Evolutionary conservation across 805 yeast species (phyloP).

Genomic region (Metschnikowia lunata): DNA sequence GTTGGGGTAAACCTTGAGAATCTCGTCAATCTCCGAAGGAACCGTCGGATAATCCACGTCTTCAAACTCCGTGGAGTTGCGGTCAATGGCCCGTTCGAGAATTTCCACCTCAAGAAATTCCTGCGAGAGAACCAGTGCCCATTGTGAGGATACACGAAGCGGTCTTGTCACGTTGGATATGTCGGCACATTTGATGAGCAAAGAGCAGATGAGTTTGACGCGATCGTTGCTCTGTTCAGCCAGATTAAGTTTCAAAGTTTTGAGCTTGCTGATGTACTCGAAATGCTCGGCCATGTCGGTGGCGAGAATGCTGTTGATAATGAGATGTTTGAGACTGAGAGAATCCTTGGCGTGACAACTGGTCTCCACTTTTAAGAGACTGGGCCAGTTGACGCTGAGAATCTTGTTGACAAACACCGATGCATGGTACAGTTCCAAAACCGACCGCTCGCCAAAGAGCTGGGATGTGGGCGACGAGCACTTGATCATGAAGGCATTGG

Average conservation of each 20-base stretch:
- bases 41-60: slow-evolving; percentile 29
- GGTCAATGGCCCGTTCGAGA: slow-evolving; percentile 39
- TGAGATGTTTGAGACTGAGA: slow-evolving; percentile 24
- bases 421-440: slow-evolving; percentile 79
- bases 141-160: slow-evolving; percentile 65
- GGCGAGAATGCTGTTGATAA: slow-evolving; percentile 37
- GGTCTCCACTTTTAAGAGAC: slow-evolving; percentile 26
- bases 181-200: slow-evolving; percentile 91
- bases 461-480: slow-evolving; percentile 60
- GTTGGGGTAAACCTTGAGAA: slow-evolving; percentile 43
- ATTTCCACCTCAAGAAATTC: slow-evolving; percentile 68
- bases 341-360: slow-evolving; percentile 31
- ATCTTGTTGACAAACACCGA: slow-evolving; percentile 50
- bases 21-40: slow-evolving; percentile 38
- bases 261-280: slow-evolving; percentile 57
- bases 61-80: slow-evolving; percentile 4
- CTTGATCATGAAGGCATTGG: slow-evolving; percentile 63
- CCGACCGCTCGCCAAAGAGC: slow-evolving; percentile 59
- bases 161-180: slow-evolving; percentile 90
- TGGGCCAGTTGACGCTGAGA: slow-evolving; percentile 36
- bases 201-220: slow-evolving; percentile 50
- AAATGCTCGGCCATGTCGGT: slow-evolving; percentile 94
- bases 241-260: slow-evolving; percentile 21
- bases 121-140: slow-evolving; percentile 78
- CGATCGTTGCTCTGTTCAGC: slow-evolving; percentile 20